Evolutionary conservation across 2,329 filamentous ascomycete genomes (phyloP), one percentile per base, ranked within the genome.

Genomic region (Aspergillus latus): DNA sequence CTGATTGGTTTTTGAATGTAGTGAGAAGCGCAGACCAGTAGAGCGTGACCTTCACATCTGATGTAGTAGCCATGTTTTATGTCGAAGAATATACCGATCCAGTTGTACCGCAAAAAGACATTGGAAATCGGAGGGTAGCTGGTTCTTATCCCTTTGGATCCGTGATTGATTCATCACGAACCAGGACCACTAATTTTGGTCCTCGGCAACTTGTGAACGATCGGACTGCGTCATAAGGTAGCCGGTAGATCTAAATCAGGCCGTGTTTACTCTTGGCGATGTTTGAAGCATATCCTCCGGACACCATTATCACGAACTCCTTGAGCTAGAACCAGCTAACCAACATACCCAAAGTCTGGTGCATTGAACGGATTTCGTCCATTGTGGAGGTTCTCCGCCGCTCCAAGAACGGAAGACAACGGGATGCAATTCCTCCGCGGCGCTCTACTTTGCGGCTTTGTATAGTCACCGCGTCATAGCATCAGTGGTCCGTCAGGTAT

Each of bases 31-130:
- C 70, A 54, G 73, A 87, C 86, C 86, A 88, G 72, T 87, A 84
- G 36, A 88, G 79, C 56, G 81, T 87, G 59, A 88, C 77, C 63
- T 85, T 84, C 52, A 81, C 67, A 52, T 66, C 70, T 50, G 72
- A 60, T 45, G 51, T 46, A 47, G 59, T 55, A 21, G 62, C 39
- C 64, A 66, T 68, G n/a, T 36, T 16, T 8, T 21, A 16, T 36
- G 48, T 43, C 15, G n/a, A 13, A 13, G 34, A 34, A 34, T 8
- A 34, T 34, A 34, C 10, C 10, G 30, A 34, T 34, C 10, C 30
- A 11, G 10, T 34, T 37, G 34, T 37, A 37, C 34, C 8, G 34
- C 11, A 13, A 13, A 13, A 37, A 21, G 34, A 37, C 7, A 34
- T 7, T 34, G 10, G 10, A 13, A 13, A 13, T 37, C 4, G 34